Percentiles rank a stretch among this genome's conserved stretches.
Conservation (phyloP, 1,284 basidiomycete genomes). For the Ceratobasidium sp. region DNA sequence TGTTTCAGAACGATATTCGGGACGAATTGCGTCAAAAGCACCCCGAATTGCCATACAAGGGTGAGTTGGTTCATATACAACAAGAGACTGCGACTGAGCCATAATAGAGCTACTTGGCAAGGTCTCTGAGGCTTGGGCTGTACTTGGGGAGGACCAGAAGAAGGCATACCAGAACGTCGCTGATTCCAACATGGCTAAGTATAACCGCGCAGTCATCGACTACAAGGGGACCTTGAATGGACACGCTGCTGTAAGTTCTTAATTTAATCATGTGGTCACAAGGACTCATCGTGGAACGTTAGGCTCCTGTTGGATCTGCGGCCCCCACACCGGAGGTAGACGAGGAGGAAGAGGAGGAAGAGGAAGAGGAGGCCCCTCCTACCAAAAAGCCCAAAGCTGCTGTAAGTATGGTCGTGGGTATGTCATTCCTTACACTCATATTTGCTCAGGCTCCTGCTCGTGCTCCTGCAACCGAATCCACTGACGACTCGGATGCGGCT, state of each 20-base stretch:
- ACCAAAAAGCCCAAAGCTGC: slow-evolving; percentile 20
- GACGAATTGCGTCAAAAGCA: slow-evolving; percentile 50
- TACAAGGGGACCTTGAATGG: slow-evolving; percentile 28
- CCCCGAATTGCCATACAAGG: slow-evolving; percentile 47
- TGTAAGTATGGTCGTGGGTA: not conserved
- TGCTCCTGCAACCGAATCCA: slow-evolving; percentile 4
- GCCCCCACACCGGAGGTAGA: slow-evolving; percentile 19
- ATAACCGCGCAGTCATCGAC: slow-evolving; percentile 20
- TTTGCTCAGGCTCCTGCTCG: slow-evolving; percentile 2
- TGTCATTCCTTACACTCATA: not conserved
- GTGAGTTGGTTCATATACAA: slow-evolving; percentile 34
- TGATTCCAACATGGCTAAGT: slow-evolving; percentile 25
- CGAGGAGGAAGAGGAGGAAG: slow-evolving; percentile 36
- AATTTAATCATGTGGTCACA: not conserved
- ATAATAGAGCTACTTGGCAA: slow-evolving; percentile 54
- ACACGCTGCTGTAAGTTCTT: slow-evolving; percentile 7
- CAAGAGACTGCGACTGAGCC: not conserved
- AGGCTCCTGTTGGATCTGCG: not conserved
- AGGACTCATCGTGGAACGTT: not conserved
- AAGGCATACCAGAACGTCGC: slow-evolving; percentile 48
- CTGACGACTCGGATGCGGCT: slow-evolving; percentile 22
- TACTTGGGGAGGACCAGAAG: slow-evolving; percentile 51
- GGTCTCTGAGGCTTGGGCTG: slow-evolving; percentile 54
- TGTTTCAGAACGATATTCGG: slow-evolving; percentile 60
- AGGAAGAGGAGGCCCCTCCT: slow-evolving; percentile 23